Evolutionary conservation across 768 basidiomycete species (phyloP), one percentile per base, ranked within the genome.

Genomic region (Russula foetens): DNA sequence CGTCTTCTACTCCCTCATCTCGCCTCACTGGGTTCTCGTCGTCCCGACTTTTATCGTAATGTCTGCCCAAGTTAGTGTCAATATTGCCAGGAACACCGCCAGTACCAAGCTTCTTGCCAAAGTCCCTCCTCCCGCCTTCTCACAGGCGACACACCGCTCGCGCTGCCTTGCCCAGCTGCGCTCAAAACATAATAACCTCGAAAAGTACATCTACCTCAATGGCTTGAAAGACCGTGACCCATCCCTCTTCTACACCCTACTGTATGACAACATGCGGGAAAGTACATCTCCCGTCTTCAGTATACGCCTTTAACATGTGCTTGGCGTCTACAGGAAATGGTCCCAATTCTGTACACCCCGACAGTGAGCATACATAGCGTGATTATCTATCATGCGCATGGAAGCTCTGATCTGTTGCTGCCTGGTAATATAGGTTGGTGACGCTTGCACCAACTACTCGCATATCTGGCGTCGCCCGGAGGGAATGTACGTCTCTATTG

Each of bases 271-370:
- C 71, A 85, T 92, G 82, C 68, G 82, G 46, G 89, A 75, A 78
- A 78, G 67, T 72, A 49, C 46, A 21, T 62, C 28, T 51, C 23
- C 7, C 19, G 11, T 52, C 38, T 51, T n/a, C 19, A 38, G 24
- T 12, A 28, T 26, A 28, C 41, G 4, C 14, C 33, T 9, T 44
- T 50, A 19, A 46, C 28, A 8, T 24, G 15, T 41, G 21, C 53
- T 28, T 23, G 39, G 48, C 39, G 19, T 62, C 33, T 44, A 12
- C 66, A 80, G 77, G 82, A 81, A 69, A 74, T 84, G 61, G 80
- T 78, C 14, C 92, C 93, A 7, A 79, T 95, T 46, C 87, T 96
- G 55, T 96, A 96, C 71, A 96, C 93, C 2, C 93, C 93, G 0
- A 92, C 90, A 9, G 92, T 96, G 33, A 92, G 89, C 92, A 67